Percentiles rank a stretch among this genome's conserved stretches.
phyloP scores from a whole-genome alignment of 2,329 filamentous ascomycete species.

The Aspergillus tanneri region DNA sequence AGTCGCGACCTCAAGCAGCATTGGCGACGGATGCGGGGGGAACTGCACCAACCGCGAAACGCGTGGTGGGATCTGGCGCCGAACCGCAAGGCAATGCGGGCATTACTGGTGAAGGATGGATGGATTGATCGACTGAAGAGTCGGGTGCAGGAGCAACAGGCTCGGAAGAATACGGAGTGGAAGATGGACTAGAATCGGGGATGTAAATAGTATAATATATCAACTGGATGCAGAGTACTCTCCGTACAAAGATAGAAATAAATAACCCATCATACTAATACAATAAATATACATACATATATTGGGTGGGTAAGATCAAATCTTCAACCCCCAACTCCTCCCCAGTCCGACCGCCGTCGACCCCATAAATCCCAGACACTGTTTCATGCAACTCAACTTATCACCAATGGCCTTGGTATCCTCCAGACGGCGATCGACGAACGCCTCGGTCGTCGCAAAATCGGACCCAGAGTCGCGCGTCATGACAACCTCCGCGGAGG shows the following conservation, averaged over 20 bases:
- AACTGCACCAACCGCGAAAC: slow-evolving; percentile 9
- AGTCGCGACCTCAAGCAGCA: slow-evolving; percentile 21
- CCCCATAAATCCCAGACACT: slow-evolving; percentile 82
- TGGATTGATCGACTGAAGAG: slow-evolving; percentile 26
- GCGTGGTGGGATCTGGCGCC: slow-evolving; percentile 36
- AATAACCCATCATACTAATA: slow-evolving; percentile 6
- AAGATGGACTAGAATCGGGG: neutral
- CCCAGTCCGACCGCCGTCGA: slow-evolving; percentile 76
- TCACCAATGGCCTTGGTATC: slow-evolving; percentile 66
- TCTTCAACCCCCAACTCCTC: slow-evolving; percentile 80
- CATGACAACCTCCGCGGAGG: slow-evolving; percentile 86
- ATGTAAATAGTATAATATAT: too few species aligned
- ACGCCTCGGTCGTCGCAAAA: slow-evolving; percentile 75
- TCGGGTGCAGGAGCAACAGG: slow-evolving; percentile 11
- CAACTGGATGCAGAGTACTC: too few species aligned
- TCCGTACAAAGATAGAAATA: slow-evolving; percentile 4
- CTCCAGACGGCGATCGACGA: slow-evolving; percentile 71
- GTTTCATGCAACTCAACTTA: slow-evolving; percentile 62
- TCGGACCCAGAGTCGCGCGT: slow-evolving; percentile 69
- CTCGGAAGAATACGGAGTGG: neutral
- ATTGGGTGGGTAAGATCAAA: slow-evolving; percentile 50
- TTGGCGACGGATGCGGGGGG: slow-evolving; percentile 10
- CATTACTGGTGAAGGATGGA: slow-evolving; percentile 27
- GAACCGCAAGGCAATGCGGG: slow-evolving; percentile 29
- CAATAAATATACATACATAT: slow-evolving; percentile 1